Evolutionary conservation across 176 grass and related monocot genomes (phyloP).

Genomic region (Phyllostachys edulis): DNA sequence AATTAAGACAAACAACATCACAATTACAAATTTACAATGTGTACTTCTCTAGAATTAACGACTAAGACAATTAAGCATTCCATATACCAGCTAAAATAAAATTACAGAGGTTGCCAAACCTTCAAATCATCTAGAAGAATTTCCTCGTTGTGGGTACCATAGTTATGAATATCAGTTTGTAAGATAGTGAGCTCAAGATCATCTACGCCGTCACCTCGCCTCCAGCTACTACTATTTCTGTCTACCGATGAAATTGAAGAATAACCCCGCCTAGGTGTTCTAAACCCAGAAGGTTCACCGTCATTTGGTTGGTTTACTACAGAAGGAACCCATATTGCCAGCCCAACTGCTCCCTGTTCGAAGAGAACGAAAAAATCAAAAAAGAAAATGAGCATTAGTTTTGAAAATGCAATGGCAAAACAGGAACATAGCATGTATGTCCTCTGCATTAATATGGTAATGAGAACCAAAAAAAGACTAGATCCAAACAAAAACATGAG

Average conservation of each 20-base stretch:
- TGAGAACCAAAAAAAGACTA: neutral
- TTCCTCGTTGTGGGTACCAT: slow-evolving; percentile 60
- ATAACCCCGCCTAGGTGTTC: slow-evolving; percentile 58
- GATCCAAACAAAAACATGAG: slow-evolving; percentile 1
- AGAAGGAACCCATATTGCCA: slow-evolving; percentile 99
- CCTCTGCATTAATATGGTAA: neutral
- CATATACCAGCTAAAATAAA: neutral
- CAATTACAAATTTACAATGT: neutral
- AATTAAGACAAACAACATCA: slow-evolving; percentile 22
- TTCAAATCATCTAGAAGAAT: slow-evolving; percentile 91
- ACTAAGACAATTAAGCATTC: neutral
- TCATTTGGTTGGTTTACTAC: slow-evolving; percentile 76
- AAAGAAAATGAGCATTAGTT: slow-evolving; percentile 1
- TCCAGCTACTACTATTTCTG: slow-evolving; percentile 43
- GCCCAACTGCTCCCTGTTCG: slow-evolving; percentile 87
- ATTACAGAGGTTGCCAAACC: slow-evolving; percentile 51
- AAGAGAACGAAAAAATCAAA: neutral
- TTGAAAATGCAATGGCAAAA: neutral
- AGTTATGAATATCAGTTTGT: slow-evolving; percentile 46
- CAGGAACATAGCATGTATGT: neutral
- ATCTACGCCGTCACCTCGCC: slow-evolving; percentile 37
- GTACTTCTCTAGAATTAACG: slow-evolving; percentile 3
- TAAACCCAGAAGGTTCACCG: slow-evolving; percentile 40
- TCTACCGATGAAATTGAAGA: slow-evolving; percentile 66
- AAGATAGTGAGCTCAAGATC: slow-evolving; percentile 62